Conservation (phyloP, 2,329 filamentous ascomycete genomes). For the Sporothrix brunneoviolacea region DNA sequence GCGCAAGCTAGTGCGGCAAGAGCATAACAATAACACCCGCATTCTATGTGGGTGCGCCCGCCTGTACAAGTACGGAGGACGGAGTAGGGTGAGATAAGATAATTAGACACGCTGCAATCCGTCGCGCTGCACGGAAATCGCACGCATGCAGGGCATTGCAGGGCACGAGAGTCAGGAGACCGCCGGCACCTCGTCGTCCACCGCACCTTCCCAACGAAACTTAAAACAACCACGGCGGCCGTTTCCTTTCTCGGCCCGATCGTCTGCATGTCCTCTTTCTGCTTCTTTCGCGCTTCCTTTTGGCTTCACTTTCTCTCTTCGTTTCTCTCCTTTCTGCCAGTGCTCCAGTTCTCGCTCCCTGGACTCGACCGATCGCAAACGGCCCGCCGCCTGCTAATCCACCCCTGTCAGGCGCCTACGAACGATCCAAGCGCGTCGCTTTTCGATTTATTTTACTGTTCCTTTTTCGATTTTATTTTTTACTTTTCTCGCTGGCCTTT, state of each 20-base stretch:
- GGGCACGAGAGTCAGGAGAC: constrained; percentile 4
- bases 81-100: too few species aligned
- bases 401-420: constrained; percentile 5
- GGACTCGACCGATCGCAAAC: constrained; percentile 6
- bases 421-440: constrained; percentile 2
- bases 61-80: too few species aligned
- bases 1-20: neutral
- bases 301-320: neutral
- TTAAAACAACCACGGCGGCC: neutral
- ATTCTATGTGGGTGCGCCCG: too few species aligned
- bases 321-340: neutral
- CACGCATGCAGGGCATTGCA: neutral
- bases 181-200: neutral
- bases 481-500: neutral
- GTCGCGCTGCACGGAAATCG: neutral
- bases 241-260: neutral
- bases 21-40: constrained; percentile 10
- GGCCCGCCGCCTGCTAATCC: neutral
- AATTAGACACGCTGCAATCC: too few species aligned
- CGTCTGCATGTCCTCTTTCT: neutral
- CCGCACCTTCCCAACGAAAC: constrained; percentile 1
- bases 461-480: neutral
- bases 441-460: neutral
- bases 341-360: neutral
- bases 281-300: constrained; percentile 1